A percentile compares a stretch with the other conserved stretches of the same genome.
phyloP scores from a whole-genome alignment of 2,329 filamentous ascomycete species.

The Dothideomycetidae sp. region DNA sequence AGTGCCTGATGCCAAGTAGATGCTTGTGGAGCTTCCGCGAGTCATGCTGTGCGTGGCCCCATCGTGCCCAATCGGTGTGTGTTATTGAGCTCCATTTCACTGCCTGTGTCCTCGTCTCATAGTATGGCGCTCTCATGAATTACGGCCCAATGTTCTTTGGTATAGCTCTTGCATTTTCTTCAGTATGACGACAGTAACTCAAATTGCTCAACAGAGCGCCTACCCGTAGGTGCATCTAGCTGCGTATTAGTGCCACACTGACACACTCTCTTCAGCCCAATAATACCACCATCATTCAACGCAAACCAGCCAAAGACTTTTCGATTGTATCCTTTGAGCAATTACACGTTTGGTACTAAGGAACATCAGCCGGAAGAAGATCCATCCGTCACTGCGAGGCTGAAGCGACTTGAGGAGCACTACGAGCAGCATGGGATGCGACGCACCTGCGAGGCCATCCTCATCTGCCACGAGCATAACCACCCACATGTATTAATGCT shows the following conservation, averaged over 20 bases:
- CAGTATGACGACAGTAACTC: constrained; percentile 84
- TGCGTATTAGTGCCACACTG: too few relatives aligned
- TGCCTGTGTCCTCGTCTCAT: too few relatives aligned
- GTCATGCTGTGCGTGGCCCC: too few relatives aligned
- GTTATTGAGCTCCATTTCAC: too few relatives aligned
- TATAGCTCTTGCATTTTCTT: too few relatives aligned
- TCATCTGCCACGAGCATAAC: constrained; percentile 98
- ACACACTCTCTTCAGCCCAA: constrained; percentile 39
- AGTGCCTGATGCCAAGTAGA: too few relatives aligned
- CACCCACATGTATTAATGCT: constrained; percentile 98
- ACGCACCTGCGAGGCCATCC: constrained; percentile 87
- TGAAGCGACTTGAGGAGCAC: constrained; percentile 92
- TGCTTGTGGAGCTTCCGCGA: too few relatives aligned
- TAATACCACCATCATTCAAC: constrained; percentile 62
- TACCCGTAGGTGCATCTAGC: constrained; percentile 45
- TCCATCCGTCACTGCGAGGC: constrained; percentile 78
- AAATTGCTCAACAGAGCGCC: constrained; percentile 59
- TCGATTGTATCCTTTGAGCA: constrained; percentile 83
- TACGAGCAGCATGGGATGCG: constrained; percentile 89
- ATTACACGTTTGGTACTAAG: constrained; percentile 98
- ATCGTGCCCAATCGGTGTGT: too few relatives aligned
- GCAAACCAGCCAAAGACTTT: constrained; percentile 80
- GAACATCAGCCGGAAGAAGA: constrained; percentile 97
- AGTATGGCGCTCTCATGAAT: background rate
- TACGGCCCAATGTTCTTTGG: too few relatives aligned